Base-by-base conservation (phyloP, 169 alveolate genomes). In the Plasmodium sp. region DNA sequence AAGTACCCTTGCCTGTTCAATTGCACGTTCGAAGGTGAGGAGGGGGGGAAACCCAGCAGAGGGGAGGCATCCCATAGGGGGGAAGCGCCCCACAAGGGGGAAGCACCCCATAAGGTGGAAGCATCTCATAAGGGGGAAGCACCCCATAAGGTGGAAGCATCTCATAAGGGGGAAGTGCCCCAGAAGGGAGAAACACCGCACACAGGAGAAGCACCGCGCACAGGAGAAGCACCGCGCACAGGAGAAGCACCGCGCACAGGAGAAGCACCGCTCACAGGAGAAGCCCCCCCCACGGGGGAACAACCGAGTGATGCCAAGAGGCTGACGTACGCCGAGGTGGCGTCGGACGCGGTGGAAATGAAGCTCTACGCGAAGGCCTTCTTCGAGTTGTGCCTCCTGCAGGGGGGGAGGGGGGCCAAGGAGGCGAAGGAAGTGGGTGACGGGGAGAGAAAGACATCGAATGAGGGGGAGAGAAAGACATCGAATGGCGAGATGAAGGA, bases 351-450 rank as follows among this genome's bases (percentile, higher is more conserved):
- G 9, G 95, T 82, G 43, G 95, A 92, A 45, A 81, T 92, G 62
- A 92, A 92, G 62, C 34, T 83, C 10, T 92, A 92, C 56, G 95
- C 95, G 18, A 92, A 92, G 34, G 95, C 95, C 34, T 81, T 92
- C 48, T 92, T 92, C 16, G 95, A 92, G 18, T 58, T 82, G 31
- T 92, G 36, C 14, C 84, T 81, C n/a, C 27, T 92, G 27, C 82
- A 92, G 77, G 39, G 62, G 18, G 62, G 7, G 58, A 48, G 58
- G 54, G 54, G 54, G 0, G 54, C 3, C 16, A 43, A 7, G 54
- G 16, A 14, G 54, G 14, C 0, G 45, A 7, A 39, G 45, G 45
- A 2, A 5, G 5, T 0, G 45, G 7, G 0, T 5, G 7, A 39
- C 45, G 9, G 9, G 45, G 9, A 0, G 45, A 39, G 5, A 7